Evolutionary conservation across 1,139 yeast species (phyloP), one percentile per base, ranked within the genome.

Genomic region (Hansenula lynferdii): DNA sequence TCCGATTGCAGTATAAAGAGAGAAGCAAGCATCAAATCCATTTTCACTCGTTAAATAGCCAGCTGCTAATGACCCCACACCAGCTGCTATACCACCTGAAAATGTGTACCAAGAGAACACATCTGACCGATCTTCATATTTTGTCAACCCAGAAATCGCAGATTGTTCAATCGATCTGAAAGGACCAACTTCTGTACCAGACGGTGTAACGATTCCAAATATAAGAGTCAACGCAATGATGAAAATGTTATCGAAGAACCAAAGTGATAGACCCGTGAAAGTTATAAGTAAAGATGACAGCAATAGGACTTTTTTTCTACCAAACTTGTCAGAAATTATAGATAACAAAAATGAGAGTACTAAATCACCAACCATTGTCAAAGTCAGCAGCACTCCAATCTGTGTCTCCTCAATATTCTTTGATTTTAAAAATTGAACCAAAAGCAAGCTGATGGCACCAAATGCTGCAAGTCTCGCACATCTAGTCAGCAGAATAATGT

Each of bases 111-210:
- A 72, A 0, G 95, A 76, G 63, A 80, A 87, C 1, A 86, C 67
- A 45, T 80, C 89, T 0, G 96, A 84, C 35, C 95, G 66, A 42
- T 77, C 76, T 38, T 70, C 71, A 32, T 70, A 72, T 0, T 83
- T 77, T 1, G 94, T 81, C 47, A 89, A 63, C 57, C 85, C 94
- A 0, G 96, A 95, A 36, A 89, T 68, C 21, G 85, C 74, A 0
- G 95, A 84, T 56, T 89, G 96, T 57, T 89, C 97, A 16, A 89
- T 78, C 2, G 94, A 79, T 56, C 86, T 82, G 61, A 89, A 89
- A 0, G 97, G 97, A 0, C 97, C 97, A 0, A 92, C 86, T 56
- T 89, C 97, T 50, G 82, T 89, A 15, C 97, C 96, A 15, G 89
- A 77, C 0, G 96, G 95, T 1, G 96, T 86, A 5, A 89, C 83